These are phyloP conservation scores for Dendrostoma leiphaemia DNA, from an alignment of 2,329 filamentous ascomycete species.

Conservation along the genomic window DNA sequence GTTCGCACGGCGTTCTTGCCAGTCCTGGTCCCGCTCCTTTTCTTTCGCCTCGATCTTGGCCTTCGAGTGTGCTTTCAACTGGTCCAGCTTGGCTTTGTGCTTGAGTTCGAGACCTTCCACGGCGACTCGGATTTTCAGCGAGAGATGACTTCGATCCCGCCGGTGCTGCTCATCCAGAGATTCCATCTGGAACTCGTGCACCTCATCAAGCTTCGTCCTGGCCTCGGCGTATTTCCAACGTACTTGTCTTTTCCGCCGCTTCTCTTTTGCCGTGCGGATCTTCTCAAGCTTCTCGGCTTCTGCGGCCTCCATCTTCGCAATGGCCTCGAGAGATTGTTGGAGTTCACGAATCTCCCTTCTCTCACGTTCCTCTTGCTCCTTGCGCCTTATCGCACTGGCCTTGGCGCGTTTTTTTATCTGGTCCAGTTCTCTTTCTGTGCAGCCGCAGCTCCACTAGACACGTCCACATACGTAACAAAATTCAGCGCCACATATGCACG, in stretches of 20 bases:
- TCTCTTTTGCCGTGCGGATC: constrained; percentile 36
- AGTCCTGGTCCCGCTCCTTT: constrained; percentile 37
- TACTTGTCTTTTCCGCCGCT: constrained; percentile 36
- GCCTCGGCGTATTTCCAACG: constrained; percentile 38
- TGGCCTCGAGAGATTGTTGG: constrained; percentile 39
- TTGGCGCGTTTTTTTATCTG: constrained; percentile 37
- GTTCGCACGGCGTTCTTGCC: constrained; percentile 35
- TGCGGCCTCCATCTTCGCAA: constrained; percentile 48
- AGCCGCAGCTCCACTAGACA: constrained; percentile 72
- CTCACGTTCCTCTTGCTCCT: constrained; percentile 32
- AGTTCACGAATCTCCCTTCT: constrained; percentile 33
- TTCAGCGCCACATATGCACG: constrained; percentile 74
- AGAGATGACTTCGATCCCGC: constrained; percentile 29
- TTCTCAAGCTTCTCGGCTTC: constrained; percentile 41
- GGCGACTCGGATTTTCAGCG: constrained; percentile 22
- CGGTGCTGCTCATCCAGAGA: constrained; percentile 37
- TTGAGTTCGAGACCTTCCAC: constrained; percentile 31
- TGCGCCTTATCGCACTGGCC: constrained; percentile 31
- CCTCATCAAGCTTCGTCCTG: constrained; percentile 31
- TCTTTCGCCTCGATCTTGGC: constrained; percentile 34
- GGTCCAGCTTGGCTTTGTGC: constrained; percentile 32
- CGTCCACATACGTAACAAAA: constrained; percentile 81
- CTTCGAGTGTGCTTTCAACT: constrained; percentile 25
- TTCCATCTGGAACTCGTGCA: constrained; percentile 43
- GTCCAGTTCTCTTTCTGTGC: constrained; percentile 48